Base-by-base conservation (phyloP, 176 grass and related monocot genomes). In the Musa beccarii region DNA sequence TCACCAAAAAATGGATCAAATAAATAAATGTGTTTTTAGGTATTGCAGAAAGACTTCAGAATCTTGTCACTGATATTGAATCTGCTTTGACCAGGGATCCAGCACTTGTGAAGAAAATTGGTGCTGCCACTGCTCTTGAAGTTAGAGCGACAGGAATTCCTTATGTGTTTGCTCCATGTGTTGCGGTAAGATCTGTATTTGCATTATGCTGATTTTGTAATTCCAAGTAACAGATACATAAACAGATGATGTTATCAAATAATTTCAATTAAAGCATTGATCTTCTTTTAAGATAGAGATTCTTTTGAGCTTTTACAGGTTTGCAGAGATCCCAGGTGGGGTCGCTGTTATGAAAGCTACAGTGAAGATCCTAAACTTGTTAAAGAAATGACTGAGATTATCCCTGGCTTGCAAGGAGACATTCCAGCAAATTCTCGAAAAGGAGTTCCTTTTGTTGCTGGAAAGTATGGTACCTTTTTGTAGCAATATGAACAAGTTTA, bases 51-150 rank as follows among this genome's bases (percentile, higher is more conserved):
- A 43, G 34, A 43, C 34, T 6, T 43, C 4, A 43, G 34, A 43
- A 43, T 43, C 34, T 6, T 43, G 34, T 43, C 34, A 43, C 10
- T 11, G 8, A 65, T 49, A 49, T 68, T 49, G 9, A 49, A 68
- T 43, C 28, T 68, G 13, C 17, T 68, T 12, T 17, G 34, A 49
- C 15, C 34, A 69, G 67, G 29, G 67, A 69, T 69, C 67, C 67
- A 11, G 67, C 67, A 69, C 43, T 69, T n/a, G 67, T 69, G 16
- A 69, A 51, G 67, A 69, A 50, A 51, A 69, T 69, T 69, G 67
- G 67, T 51, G 67, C 67, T n/a, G 28, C 67, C n/a, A 69, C 67
- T 69, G 67, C 67, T 69, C 67, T 69, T 9, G 67, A 69, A 69
- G 67, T 69, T n/a, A 34, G 67, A 69, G 67, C 67, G 3, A 69